Evolutionary conservation across 2,329 filamentous ascomycete species (phyloP).

Genomic region (Scleromitrula shiraiana): DNA sequence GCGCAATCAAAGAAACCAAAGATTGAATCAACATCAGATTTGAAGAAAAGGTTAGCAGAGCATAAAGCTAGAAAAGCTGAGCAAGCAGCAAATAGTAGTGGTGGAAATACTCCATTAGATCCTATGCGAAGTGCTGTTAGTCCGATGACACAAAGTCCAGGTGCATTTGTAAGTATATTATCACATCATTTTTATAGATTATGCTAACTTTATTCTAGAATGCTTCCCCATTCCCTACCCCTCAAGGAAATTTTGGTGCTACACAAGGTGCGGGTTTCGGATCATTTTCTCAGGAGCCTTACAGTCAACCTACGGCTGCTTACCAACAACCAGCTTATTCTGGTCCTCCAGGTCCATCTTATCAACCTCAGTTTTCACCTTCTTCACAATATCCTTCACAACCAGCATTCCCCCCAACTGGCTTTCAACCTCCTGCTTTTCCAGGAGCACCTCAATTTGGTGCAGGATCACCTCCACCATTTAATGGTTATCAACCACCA

Average conservation of each 20-base stretch:
- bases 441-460: slow-evolving; percentile 12
- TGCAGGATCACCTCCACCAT: slow-evolving; percentile 33
- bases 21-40: slow-evolving; percentile 65
- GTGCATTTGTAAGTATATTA: slow-evolving; percentile 47
- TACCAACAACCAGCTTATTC: slow-evolving; percentile 36
- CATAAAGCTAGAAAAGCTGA: slow-evolving; percentile 63
- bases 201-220: slow-evolving; percentile 22
- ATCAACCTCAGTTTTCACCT: slow-evolving; percentile 29
- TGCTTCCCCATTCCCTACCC: slow-evolving; percentile 26
- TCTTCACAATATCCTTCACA: slow-evolving; percentile 28
- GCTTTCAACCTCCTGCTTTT: slow-evolving; percentile 23
- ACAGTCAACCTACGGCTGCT: slow-evolving; percentile 32
- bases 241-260: slow-evolving; percentile 22
- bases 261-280: slow-evolving; percentile 29
- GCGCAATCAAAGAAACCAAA: slow-evolving; percentile 63
- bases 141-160: slow-evolving; percentile 43
- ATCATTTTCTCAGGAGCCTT: slow-evolving; percentile 30
- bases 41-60: slow-evolving; percentile 73
- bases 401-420: slow-evolving; percentile 27
- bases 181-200: neutral
- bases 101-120: slow-evolving; percentile 45
- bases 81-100: slow-evolving; percentile 48
- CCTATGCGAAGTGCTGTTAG: slow-evolving; percentile 31
- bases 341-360: slow-evolving; percentile 26
- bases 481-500: slow-evolving; percentile 35